phyloP scores from a whole-genome alignment of 1,139 yeast genomes.

The Kodamaea anthophila region DNA sequence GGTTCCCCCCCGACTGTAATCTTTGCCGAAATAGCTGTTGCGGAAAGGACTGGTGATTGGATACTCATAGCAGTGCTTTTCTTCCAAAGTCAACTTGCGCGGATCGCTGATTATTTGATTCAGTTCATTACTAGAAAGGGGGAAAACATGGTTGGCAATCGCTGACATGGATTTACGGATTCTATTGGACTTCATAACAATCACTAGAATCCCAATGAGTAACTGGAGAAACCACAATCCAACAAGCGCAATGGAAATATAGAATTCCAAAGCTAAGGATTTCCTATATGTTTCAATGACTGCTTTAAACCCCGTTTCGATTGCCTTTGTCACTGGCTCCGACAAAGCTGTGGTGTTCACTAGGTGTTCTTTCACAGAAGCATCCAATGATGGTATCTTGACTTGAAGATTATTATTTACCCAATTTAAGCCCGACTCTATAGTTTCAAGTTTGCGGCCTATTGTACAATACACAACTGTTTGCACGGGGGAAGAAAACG shows the following conservation, averaged over 20 bases:
- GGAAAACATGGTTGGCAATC: no score
- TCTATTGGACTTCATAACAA: no score
- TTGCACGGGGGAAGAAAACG: constrained; percentile 56
- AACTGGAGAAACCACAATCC: constrained; percentile 45
- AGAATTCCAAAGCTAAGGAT: constrained; percentile 39
- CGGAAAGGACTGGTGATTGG: constrained; percentile 21
- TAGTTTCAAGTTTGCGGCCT: constrained; percentile 59
- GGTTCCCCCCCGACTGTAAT: no score
- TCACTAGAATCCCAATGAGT: no score
- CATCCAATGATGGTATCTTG: constrained; percentile 40
- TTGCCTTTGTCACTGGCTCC: not conserved
- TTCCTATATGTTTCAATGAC: constrained; percentile 25
- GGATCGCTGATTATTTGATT: no score
- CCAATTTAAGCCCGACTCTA: constrained; percentile 78
- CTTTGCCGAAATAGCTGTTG: no score
- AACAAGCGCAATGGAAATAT: constrained; percentile 37
- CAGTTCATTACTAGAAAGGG: no score
- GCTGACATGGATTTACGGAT: no score
- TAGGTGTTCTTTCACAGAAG: constrained; percentile 3
- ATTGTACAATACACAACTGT: constrained; percentile 73
- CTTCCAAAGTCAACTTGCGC: constrained; percentile 22
- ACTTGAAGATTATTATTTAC: constrained; percentile 58
- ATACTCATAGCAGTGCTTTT: constrained; percentile 24
- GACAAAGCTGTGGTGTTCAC: constrained; percentile 1
- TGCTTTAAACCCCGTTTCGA: constrained; percentile 14